Conservation (phyloP, 805 yeast genomes). For the Sungouiozyma ichnusensis region DNA sequence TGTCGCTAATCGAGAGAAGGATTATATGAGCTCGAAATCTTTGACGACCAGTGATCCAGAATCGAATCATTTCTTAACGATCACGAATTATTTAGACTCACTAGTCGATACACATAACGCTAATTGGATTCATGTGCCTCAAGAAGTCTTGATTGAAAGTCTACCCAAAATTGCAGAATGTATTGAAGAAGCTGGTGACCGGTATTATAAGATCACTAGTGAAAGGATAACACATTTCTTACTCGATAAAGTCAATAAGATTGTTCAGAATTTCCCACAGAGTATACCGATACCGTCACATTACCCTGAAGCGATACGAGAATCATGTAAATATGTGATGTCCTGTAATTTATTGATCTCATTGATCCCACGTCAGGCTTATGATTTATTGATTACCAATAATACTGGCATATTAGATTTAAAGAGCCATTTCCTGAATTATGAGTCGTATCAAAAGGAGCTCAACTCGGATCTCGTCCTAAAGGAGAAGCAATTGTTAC, state of each 20-base stretch:
- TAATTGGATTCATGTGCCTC: constrained; percentile 16
- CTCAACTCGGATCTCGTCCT: constrained; percentile 7
- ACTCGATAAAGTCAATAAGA: constrained; percentile 28
- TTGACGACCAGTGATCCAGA: background rate
- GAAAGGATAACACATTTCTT: constrained; percentile 33
- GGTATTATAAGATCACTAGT: constrained; percentile 36
- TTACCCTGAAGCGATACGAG: constrained; percentile 27
- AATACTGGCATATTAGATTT: constrained; percentile 14
- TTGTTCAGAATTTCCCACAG: constrained; percentile 32
- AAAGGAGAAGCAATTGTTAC: constrained; percentile 22
- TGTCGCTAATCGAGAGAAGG: constrained; percentile 11
- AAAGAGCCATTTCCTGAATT: constrained; percentile 23
- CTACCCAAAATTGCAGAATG: constrained; percentile 32
- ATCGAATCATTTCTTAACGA: constrained; percentile 14
- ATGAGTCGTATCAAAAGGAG: constrained; percentile 22
- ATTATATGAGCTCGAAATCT: constrained; percentile 7
- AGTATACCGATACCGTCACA: constrained; percentile 26
- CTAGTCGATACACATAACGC: constrained; percentile 21
- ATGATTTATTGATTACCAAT: constrained; percentile 12
- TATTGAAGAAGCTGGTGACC: constrained; percentile 35
- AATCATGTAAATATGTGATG: constrained; percentile 29
- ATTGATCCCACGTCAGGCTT: constrained; percentile 38
- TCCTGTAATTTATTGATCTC: constrained; percentile 36
- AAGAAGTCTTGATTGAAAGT: constrained; percentile 12
- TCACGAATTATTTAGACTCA: constrained; percentile 26